Base-by-base conservation (phyloP, 495 filamentous ascomycete species). In the Rhypophila decipiens region DNA sequence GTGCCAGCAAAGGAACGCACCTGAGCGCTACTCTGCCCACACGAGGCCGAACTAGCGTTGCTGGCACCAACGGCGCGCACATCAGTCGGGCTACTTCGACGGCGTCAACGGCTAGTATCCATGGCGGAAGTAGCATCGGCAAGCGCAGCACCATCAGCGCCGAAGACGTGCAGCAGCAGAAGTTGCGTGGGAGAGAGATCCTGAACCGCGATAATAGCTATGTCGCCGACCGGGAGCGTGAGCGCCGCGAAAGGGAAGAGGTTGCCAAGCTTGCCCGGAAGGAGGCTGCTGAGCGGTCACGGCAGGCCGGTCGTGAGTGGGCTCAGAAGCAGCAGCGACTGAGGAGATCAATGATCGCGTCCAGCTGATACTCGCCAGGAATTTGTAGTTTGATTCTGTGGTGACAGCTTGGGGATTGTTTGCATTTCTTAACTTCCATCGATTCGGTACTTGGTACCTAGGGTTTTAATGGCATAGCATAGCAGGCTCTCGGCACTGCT, bases 321-420 rank as follows among this genome's bases (percentile, higher is more conserved):
- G 83, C 83, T 3, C 81, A 84, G 65, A 83, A 74, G 68, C 77
- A 85, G 69, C 69, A 64, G 60, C n/a, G n/a, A n/a, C n/a, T n/a
- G n/a, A n/a, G n/a, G n/a, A n/a, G n/a, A n/a, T n/a, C n/a, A n/a
- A n/a, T n/a, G n/a, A n/a, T n/a, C n/a, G n/a, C n/a, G n/a, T n/a
- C n/a, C n/a, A n/a, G n/a, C n/a, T n/a, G n/a, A n/a, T n/a, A n/a
- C n/a, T n/a, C n/a, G n/a, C n/a, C n/a, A n/a, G n/a, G n/a, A n/a
- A n/a, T n/a, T n/a, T n/a, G n/a, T n/a, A n/a, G n/a, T n/a, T n/a
- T n/a, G n/a, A n/a, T n/a, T n/a, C n/a, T n/a, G n/a, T n/a, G n/a
- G n/a, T n/a, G n/a, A n/a, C n/a, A n/a, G n/a, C n/a, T n/a, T n/a
- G n/a, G n/a, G n/a, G n/a, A n/a, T n/a, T n/a, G n/a, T n/a, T n/a